A percentile compares a stretch with the other conserved stretches of the same genome.
phyloP scores from a whole-genome alignment of 2,329 filamentous ascomycete species.

The Kalmusia sp. region DNA sequence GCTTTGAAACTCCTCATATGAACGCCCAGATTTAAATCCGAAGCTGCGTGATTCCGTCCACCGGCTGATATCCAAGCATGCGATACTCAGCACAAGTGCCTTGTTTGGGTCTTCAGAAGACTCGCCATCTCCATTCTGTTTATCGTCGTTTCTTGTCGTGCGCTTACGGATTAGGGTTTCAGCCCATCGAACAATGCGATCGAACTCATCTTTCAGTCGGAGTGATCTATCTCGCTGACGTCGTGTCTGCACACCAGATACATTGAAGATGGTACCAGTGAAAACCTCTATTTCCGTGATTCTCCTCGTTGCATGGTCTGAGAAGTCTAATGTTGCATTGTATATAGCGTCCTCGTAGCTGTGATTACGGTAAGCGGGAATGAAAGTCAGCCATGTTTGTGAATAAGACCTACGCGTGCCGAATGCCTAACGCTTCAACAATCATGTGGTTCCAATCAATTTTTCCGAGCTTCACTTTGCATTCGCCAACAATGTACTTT shows the following conservation, averaged over 20 bases:
- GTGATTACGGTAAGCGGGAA: not conserved
- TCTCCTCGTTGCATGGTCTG: not conserved
- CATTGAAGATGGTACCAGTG: conserved; percentile 2
- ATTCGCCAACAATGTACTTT: not conserved
- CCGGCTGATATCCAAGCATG: conserved; percentile 4
- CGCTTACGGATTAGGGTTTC: not conserved
- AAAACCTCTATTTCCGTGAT: conserved; percentile 2
- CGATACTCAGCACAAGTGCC: not conserved
- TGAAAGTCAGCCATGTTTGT: not conserved
- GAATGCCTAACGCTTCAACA: not conserved
- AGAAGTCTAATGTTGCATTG: not conserved
- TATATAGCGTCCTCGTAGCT: conserved; percentile 5
- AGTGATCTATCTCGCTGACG: conserved; percentile 3
- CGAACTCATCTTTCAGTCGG: conserved; percentile 3
- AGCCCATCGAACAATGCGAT: not conserved
- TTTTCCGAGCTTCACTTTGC: not conserved
- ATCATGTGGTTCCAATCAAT: not conserved
- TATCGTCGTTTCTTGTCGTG: not conserved
- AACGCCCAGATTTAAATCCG: not conserved
- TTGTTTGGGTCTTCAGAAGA: not conserved
- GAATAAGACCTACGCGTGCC: not conserved
- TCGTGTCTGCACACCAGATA: not conserved
- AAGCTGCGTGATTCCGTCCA: not conserved
- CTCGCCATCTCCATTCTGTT: not conserved
- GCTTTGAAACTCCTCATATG: not conserved